phyloP scores from a whole-genome alignment of 177 flowering plant genomes.

The Vitis hybrid region DNA sequence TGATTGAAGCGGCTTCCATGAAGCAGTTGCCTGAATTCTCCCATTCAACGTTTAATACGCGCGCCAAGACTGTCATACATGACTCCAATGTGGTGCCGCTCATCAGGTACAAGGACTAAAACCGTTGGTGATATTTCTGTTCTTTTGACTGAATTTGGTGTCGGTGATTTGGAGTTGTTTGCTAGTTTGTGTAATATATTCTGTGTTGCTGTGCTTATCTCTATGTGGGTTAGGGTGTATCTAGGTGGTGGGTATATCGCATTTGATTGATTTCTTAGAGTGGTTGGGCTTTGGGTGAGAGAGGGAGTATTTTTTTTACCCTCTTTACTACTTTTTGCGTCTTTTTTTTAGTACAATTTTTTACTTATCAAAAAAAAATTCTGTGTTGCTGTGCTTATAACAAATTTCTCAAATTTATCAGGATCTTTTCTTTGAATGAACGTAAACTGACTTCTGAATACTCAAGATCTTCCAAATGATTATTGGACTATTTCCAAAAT shows the following conservation, averaged over 20 bases:
- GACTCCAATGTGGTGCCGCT: conserved; percentile 69
- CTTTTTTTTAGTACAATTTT: too few species aligned
- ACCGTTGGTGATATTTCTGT: neutral
- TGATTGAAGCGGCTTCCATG: conserved; percentile 80
- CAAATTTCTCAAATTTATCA: neutral
- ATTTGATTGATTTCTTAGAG: too few species aligned
- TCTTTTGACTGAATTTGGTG: neutral
- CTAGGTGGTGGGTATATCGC: too few species aligned
- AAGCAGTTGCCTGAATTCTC: conserved; percentile 60
- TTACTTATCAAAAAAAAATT: neutral
- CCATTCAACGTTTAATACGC: conserved; percentile 50
- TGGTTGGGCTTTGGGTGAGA: too few species aligned
- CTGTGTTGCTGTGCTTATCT: neutral
- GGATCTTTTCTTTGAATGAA: neutral
- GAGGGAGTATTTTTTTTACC: too few species aligned
- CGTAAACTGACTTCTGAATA: neutral
- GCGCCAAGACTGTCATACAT: conserved; percentile 56
- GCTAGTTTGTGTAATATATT: conserved; percentile 3
- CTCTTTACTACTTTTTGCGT: too few species aligned
- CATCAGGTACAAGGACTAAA: conserved; percentile 47
- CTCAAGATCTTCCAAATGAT: neutral
- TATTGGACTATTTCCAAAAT: neutral
- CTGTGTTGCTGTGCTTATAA: neutral
- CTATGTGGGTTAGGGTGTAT: too few species aligned
- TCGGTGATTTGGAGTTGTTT: neutral